Evolutionary conservation across 2,329 filamentous ascomycete species (phyloP), one percentile per base, ranked within the genome.

Genomic region (Phialocephala sp.): DNA sequence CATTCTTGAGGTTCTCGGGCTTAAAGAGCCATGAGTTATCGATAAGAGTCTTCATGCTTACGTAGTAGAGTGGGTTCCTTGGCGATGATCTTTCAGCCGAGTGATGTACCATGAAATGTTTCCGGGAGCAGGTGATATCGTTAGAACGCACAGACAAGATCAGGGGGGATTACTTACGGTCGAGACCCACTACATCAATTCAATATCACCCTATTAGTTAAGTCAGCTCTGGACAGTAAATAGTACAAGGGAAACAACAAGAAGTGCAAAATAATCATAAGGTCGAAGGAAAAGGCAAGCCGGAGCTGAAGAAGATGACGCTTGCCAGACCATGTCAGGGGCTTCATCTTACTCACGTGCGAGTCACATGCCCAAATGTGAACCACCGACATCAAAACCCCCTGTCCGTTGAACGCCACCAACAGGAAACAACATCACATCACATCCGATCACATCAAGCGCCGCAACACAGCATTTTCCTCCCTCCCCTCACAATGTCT

Each of bases 351-450:
- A 27, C 4, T 27, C 50, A 18, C 24, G 14, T 27, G 22, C 22
- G 32, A 27, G 27, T 18, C 24, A 54, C 24, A 27, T 32, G 9
- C 8, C 50, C 8, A 12, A 35, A 8, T 47, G 15, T 18, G 27
- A 22, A 47, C 3, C 6, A 8, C 43, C 9, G 20, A 6, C n/a
- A 11, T 11, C 20, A 24, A 24, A 50, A 32, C 6, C 45, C 45
- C 45, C 45, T 24, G 45, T 50, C 22, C 20, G 2, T n/a, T 27
- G 4, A 27, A 11, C 50, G 50, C 50, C 50, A 54, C 50, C 24
- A 54, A 54, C 50, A 54, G 6, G 12, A 54, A 35, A 24, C 50
- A 54, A 54, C 50, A 35, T 54, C 50, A 54, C 50, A 54, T 54
- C 50, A 18, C 50, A 54, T 54, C 50, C 35, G 24, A 47, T 32